A percentile compares a stretch with the other conserved stretches of the same genome.
Conservation (phyloP, 1,284 basidiomycete genomes). For the Peniophora sp. region DNA sequence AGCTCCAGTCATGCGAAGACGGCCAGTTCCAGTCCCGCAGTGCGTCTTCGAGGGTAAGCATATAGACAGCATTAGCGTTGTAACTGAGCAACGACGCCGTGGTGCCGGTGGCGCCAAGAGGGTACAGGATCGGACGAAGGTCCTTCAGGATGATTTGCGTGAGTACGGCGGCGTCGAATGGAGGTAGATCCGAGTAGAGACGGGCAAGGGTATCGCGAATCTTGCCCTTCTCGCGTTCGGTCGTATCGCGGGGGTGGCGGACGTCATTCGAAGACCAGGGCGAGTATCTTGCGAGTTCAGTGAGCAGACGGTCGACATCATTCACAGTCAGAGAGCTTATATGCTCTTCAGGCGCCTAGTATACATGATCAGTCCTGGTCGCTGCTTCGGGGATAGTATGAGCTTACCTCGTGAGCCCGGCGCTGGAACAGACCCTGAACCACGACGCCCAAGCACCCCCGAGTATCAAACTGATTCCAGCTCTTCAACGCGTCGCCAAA, state of each 20-base stretch:
- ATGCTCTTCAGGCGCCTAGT: background rate
- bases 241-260: slow-evolving; percentile 15
- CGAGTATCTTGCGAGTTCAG: background rate
- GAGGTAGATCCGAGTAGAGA: slow-evolving; percentile 48
- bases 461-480: slow-evolving; percentile 43
- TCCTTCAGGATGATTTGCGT: slow-evolving; percentile 84
- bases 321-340: slow-evolving; percentile 13
- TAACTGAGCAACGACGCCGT: slow-evolving; percentile 42
- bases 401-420: slow-evolving; percentile 25
- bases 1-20: background rate
- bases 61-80: slow-evolving; percentile 46
- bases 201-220: slow-evolving; percentile 36
- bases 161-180: slow-evolving; percentile 56
- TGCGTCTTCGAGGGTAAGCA: slow-evolving; percentile 53
- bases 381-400: background rate
- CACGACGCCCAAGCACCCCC: slow-evolving; percentile 67
- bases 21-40: slow-evolving; percentile 78
- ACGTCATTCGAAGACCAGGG: background rate
- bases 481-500: slow-evolving; percentile 28
- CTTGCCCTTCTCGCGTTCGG: slow-evolving; percentile 14
- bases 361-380: background rate
- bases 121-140: slow-evolving; percentile 68
- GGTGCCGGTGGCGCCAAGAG: slow-evolving; percentile 42
- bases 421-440: slow-evolving; percentile 37
- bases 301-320: background rate